phyloP scores from a whole-genome alignment of 495 filamentous ascomycete species.

The Xylaria curta region DNA sequence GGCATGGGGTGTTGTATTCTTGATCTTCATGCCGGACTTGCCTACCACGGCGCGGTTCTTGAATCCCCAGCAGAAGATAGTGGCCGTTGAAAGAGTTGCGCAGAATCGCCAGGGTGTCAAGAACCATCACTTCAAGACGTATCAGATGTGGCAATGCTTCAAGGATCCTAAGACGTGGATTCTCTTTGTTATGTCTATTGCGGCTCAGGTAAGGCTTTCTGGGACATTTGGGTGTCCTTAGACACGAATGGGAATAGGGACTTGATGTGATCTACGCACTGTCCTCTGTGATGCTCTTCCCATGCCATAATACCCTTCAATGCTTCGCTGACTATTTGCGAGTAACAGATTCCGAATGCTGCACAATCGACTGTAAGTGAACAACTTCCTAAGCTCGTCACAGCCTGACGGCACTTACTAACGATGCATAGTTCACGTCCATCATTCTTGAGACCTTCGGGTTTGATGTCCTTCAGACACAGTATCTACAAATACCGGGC shows the following conservation, averaged over 20 bases:
- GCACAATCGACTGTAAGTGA: slow-evolving; percentile 55
- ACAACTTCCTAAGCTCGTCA: not conserved
- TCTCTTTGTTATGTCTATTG: slow-evolving; percentile 44
- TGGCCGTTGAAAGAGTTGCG: slow-evolving; percentile 60
- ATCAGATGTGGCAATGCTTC: slow-evolving; percentile 62
- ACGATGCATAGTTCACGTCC: slow-evolving; percentile 41
- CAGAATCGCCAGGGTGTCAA: slow-evolving; percentile 66
- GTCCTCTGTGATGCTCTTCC: not conserved
- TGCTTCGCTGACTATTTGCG: not conserved
- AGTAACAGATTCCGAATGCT: slow-evolving; percentile 46
- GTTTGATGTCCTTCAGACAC: slow-evolving; percentile 60
- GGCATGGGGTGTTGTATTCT: slow-evolving; percentile 59
- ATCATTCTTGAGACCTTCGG: slow-evolving; percentile 61
- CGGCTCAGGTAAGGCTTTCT: slow-evolving; percentile 41
- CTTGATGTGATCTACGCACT: too few species aligned
- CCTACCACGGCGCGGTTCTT: slow-evolving; percentile 63
- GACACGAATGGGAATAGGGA: not conserved
- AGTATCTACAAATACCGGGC: slow-evolving; percentile 59
- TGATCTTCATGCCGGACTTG: slow-evolving; percentile 63
- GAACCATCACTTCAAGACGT: slow-evolving; percentile 59
- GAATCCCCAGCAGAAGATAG: slow-evolving; percentile 51
- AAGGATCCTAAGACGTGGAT: slow-evolving; percentile 65
- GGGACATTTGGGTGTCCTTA: not conserved
- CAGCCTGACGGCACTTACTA: not conserved
- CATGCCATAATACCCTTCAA: not conserved